Percentiles rank a stretch among this genome's conserved stretches.
Evolutionary conservation across 805 yeast species (phyloP).

Genomic region (Kregervanrija delftensis): DNA sequence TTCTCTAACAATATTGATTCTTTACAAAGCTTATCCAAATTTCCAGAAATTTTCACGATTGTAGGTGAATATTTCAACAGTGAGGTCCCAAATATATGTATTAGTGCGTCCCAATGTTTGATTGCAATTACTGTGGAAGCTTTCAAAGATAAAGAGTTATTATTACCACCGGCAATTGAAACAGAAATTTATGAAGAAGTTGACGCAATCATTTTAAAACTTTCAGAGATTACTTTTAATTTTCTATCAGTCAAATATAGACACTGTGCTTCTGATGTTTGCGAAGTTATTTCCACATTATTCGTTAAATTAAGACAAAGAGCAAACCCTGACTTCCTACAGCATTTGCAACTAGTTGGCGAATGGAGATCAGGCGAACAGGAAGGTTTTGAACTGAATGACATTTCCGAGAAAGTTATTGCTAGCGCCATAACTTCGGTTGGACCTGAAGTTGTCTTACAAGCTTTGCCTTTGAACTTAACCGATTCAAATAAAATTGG

Average conservation of each 20-base stretch:
- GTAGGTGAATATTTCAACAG: conserved; percentile 63
- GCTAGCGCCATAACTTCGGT: conserved; percentile 70
- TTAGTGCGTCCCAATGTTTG: conserved; percentile 80
- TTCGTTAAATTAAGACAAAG: conserved; percentile 59
- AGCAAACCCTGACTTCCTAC: conserved; percentile 63
- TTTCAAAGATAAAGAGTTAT: conserved; percentile 52
- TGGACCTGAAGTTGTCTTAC: conserved; percentile 82
- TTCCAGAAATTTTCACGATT: conserved; percentile 50
- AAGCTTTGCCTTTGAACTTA: conserved; percentile 73
- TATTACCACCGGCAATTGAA: conserved; percentile 45
- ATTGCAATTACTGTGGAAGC: conserved; percentile 70
- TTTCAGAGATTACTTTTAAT: conserved; percentile 47
- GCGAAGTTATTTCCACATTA: conserved; percentile 58
- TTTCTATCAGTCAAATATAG: conserved; percentile 69
- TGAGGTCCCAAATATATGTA: conserved; percentile 54
- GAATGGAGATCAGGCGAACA: conserved; percentile 78
- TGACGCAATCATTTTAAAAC: conserved; percentile 43
- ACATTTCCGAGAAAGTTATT: conserved; percentile 74
- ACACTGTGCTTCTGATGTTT: conserved; percentile 65
- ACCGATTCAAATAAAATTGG: conserved; percentile 59
- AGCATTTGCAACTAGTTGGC: conserved; percentile 67
- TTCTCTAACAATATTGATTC: conserved; percentile 44
- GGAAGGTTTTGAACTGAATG: conserved; percentile 57
- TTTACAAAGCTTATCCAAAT: conserved; percentile 42
- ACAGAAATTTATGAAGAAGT: conserved; percentile 46